A percentile compares a stretch with the other conserved stretches of the same genome.
Evolutionary conservation across 192 early-diverging fungal species (phyloP).

Genomic region (Haplosporangium gracile): DNA sequence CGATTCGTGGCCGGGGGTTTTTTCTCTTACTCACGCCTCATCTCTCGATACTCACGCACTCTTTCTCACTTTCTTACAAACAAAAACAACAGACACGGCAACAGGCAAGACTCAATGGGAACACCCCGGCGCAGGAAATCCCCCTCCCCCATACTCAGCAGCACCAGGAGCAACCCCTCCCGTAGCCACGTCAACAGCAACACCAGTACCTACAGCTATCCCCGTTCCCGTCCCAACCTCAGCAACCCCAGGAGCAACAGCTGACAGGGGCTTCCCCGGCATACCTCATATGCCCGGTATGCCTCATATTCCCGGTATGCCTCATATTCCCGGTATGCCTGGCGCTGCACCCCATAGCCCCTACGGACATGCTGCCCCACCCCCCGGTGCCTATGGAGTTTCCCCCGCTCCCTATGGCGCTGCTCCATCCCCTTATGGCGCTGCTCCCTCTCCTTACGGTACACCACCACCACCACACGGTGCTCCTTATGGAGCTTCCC

Average conservation of each 20-base stretch:
- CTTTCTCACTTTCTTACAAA: neutral
- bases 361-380: slow-evolving; percentile 2
- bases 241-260: slow-evolving; percentile 7
- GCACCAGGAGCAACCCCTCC: neutral
- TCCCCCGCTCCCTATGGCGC: slow-evolving; percentile 16
- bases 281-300: slow-evolving; percentile 5
- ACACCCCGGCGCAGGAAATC: slow-evolving; percentile 10
- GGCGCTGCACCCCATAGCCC: slow-evolving; percentile 13
- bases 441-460: slow-evolving; percentile 22
- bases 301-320: neutral
- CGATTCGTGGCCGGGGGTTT: neutral
- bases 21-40: neutral
- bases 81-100: slow-evolving; percentile 27
- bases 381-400: slow-evolving; percentile 17
- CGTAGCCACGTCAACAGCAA: neutral
- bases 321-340: neutral
- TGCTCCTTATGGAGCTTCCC: slow-evolving; percentile 3
- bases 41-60: neutral
- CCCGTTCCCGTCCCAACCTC: neutral
- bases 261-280: slow-evolving; percentile 28
- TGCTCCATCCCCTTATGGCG: slow-evolving; percentile 24
- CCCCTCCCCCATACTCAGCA: slow-evolving; percentile 30
- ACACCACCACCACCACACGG: slow-evolving; percentile 12
- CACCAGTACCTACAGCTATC: neutral
- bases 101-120: slow-evolving; percentile 53